These are phyloP conservation scores for Trichothecium roseum DNA, from an alignment of 2,329 filamentous ascomycete species.

Conservation along the genomic window DNA sequence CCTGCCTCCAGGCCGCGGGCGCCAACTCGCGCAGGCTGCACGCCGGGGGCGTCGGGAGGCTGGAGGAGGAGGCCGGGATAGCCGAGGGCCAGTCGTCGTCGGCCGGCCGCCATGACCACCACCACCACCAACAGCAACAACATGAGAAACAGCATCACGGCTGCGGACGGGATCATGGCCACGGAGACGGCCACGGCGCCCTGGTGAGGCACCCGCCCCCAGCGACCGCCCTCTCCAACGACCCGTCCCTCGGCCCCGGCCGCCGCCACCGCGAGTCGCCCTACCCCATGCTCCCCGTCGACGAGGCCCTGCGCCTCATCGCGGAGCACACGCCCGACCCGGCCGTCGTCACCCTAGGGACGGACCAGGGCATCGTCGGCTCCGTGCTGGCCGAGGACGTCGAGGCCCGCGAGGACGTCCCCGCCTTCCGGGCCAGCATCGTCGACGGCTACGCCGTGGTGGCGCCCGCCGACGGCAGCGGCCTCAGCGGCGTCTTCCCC, in stretches of 20 bases:
- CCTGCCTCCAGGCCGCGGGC: slow-evolving; percentile 82
- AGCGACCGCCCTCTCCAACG: slow-evolving; percentile 47
- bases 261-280: slow-evolving; percentile 75
- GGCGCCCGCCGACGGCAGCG: slow-evolving; percentile 47
- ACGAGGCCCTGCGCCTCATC: slow-evolving; percentile 68
- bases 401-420: slow-evolving; percentile 69
- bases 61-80: slow-evolving; percentile 75
- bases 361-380: slow-evolving; percentile 59
- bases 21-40: slow-evolving; percentile 73
- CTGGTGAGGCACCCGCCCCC: slow-evolving; percentile 65
- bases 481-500: slow-evolving; percentile 71
- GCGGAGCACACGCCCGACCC: slow-evolving; percentile 60
- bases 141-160: slow-evolving; percentile 35
- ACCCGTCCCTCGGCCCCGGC: slow-evolving; percentile 50
- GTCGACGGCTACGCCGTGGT: slow-evolving; percentile 93
- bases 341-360: slow-evolving; percentile 42
- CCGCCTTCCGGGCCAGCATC: slow-evolving; percentile 89
- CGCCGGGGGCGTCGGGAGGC: slow-evolving; percentile 66
- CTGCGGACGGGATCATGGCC: slow-evolving; percentile 42
- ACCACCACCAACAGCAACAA: slow-evolving; percentile 30
- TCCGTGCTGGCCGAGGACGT: slow-evolving; percentile 77
- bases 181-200: slow-evolving; percentile 51
- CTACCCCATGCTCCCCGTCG: slow-evolving; percentile 83
- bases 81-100: slow-evolving; percentile 32
- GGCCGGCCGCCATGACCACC: slow-evolving; percentile 39